Base-by-base conservation (phyloP, 2,329 filamentous ascomycete species). In the Clonostachys chloroleuca region DNA sequence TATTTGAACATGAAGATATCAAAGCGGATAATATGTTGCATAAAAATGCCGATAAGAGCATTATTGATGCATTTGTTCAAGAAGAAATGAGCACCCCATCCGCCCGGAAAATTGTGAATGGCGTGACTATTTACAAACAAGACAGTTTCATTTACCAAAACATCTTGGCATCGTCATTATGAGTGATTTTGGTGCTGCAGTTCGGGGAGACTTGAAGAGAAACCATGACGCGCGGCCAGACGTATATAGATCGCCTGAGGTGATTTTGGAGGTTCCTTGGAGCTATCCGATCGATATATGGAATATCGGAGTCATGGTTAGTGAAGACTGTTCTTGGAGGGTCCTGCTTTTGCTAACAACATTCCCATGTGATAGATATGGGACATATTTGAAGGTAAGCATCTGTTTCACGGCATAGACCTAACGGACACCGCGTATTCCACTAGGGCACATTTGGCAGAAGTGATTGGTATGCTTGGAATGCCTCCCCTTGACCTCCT, bases 1-100 rank as follows among this genome's bases (percentile, higher is more conserved):
- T 39, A 39, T 45, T 35, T 12, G 12, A 24, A 18, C 52, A 52
- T 30, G 6, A 30, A 30, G 68, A 74, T 43, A 68, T 74, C 47
- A 73, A 72, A 47, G 55, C 57, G 3, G 66, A 68, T 52, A 72
- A 72, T 47, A 65, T 72, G 44, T 52, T 73, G 7, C 57, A 63
- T 5, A 48, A 52, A 9, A 48, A 54, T 16, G 39, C 16, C 16
- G 47, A 49, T 34, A 17, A 47, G 16, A 16, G 14, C 6, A 17
- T 49, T 5, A 14, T 49, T 14, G 52, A 53, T n/a, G 40, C 45
- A 34, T 46, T 49, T 13, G 30, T 24, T 16, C 4, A 45, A 24
- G 16, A 17, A 14, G 43, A 40, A 40, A 12, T 40, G 33, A 12
- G 1, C 12, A 34, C 34, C 13, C 43, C 43, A 6, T 39, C 43